Conservation (phyloP, 352 stramenopile species). For the Plasmopara halstedii region DNA sequence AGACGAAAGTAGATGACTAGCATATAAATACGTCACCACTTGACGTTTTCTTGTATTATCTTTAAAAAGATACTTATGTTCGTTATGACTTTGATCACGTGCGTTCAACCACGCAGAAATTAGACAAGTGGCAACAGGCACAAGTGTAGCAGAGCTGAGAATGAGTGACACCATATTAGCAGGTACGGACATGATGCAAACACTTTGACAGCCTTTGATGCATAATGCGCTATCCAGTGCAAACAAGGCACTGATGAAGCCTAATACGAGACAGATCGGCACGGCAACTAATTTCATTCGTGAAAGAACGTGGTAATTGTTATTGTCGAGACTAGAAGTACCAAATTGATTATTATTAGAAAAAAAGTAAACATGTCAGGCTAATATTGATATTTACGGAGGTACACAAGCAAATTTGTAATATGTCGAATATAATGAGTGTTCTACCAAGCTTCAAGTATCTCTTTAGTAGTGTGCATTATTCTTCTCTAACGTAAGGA, state of each 20-base stretch:
- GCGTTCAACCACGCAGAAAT: constrained; percentile 7
- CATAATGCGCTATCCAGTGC: constrained; percentile 4
- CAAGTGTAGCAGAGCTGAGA: constrained; percentile 5
- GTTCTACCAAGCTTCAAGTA: too few relatives aligned
- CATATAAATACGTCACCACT: constrained; percentile 65
- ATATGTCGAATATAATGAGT: too few relatives aligned
- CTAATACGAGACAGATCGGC: constrained; percentile 3
- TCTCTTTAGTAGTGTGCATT: not conserved
- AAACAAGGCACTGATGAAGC: constrained; percentile 1
- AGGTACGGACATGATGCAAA: constrained; percentile 3
- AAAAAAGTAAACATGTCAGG: too few relatives aligned
- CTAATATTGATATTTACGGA: too few relatives aligned
- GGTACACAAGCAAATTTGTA: too few relatives aligned
- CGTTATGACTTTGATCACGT: not conserved
- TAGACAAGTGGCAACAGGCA: constrained; percentile 4
- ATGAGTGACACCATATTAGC: constrained; percentile 13
- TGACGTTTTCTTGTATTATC: not conserved
- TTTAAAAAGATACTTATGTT: constrained; percentile 2
- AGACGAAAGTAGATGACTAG: constrained; percentile 61
- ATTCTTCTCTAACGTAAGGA: constrained; percentile 25
- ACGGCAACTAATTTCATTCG: constrained; percentile 8
- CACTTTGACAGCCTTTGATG: not conserved
- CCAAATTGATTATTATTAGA: too few relatives aligned
- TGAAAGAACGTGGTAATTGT: not conserved
- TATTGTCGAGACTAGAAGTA: not conserved